These are phyloP conservation scores for Vitis vinifera DNA, from an alignment of 164 flowering plant species.

Conservation along the genomic window DNA sequence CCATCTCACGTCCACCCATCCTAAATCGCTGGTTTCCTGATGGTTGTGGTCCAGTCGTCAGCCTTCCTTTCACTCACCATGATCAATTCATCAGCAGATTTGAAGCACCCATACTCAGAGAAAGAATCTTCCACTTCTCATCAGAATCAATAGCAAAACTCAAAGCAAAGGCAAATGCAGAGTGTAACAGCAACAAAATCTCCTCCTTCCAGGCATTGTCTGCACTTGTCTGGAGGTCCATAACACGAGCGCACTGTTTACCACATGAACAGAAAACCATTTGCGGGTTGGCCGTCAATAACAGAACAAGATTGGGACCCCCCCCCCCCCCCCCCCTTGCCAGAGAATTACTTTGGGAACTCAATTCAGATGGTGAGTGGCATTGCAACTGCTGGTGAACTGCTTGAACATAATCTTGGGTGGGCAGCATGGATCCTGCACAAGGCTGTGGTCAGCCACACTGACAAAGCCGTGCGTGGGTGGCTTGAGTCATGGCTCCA, in stretches of 20 bases:
- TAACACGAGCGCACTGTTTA: slow-evolving; percentile 35
- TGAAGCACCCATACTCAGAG: slow-evolving; percentile 28
- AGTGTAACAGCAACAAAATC: slow-evolving; percentile 32
- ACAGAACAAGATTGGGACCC: slow-evolving; percentile 40
- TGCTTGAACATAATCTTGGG: slow-evolving; percentile 32
- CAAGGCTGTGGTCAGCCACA: slow-evolving; percentile 28
- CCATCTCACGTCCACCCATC: too few relatives aligned
- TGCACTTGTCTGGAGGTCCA: slow-evolving; percentile 53
- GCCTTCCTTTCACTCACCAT: slow-evolving; percentile 24
- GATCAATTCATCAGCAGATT: slow-evolving; percentile 34
- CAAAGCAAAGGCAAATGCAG: slow-evolving; percentile 46
- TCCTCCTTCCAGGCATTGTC: slow-evolving; percentile 61
- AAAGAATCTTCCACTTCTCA: slow-evolving; percentile 54
- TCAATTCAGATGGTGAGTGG: slow-evolving; percentile 20
- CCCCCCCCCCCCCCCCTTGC: slow-evolving; percentile 47
- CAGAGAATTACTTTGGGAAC: slow-evolving; percentile 47
- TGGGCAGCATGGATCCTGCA: slow-evolving; percentile 47
- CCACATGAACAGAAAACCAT: slow-evolving; percentile 25
- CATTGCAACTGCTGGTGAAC: slow-evolving; percentile 33
- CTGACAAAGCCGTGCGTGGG: slow-evolving; percentile 15
- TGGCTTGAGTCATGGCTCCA: slow-evolving; percentile 22
- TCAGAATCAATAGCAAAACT: slow-evolving; percentile 36
- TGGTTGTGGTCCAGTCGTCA: slow-evolving; percentile 7
- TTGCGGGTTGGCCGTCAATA: slow-evolving; percentile 32
- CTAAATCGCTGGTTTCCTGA: background rate